Conservation (phyloP, 306 rosid genomes). For the Carpinus fangiana region DNA sequence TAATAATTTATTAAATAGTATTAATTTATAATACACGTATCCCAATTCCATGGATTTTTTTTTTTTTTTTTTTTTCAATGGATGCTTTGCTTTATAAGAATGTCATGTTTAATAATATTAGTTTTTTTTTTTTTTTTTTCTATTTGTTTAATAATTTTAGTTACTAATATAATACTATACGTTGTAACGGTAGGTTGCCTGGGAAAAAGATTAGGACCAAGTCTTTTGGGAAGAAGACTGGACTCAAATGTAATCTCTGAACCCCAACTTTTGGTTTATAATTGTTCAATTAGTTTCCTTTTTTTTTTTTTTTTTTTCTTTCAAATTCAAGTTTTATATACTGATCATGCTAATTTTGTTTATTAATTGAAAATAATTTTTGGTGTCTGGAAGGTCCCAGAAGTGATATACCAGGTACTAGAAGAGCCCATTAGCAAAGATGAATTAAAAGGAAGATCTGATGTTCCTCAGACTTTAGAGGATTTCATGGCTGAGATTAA, state of each 20-base stretch:
- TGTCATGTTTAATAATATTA: no score
- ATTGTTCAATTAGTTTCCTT: background rate
- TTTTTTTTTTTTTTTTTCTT: background rate
- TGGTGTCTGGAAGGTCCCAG: conserved; percentile 73
- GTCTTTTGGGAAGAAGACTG: conserved; percentile 73
- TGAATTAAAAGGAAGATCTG: conserved; percentile 71
- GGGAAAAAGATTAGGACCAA: conserved; percentile 86
- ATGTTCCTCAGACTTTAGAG: conserved; percentile 82
- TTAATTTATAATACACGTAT: no score
- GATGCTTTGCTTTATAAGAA: no score
- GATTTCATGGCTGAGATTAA: conserved; percentile 83
- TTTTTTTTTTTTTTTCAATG: no score
- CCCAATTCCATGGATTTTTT: no score
- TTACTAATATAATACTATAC: conserved; percentile 16
- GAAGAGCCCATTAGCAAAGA: conserved; percentile 64
- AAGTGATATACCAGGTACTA: conserved; percentile 79
- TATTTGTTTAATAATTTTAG: background rate
- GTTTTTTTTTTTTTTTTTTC: no score
- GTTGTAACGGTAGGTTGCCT: conserved; percentile 69
- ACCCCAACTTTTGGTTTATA: conserved; percentile 8
- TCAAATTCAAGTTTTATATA: background rate
- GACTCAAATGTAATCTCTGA: conserved; percentile 63
- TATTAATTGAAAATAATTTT: conserved; percentile 31
- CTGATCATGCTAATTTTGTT: conserved; percentile 11
- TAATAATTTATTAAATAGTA: no score